Conservation (phyloP, 2,329 filamentous ascomycete species). For the Macroventuria anomochaeta region DNA sequence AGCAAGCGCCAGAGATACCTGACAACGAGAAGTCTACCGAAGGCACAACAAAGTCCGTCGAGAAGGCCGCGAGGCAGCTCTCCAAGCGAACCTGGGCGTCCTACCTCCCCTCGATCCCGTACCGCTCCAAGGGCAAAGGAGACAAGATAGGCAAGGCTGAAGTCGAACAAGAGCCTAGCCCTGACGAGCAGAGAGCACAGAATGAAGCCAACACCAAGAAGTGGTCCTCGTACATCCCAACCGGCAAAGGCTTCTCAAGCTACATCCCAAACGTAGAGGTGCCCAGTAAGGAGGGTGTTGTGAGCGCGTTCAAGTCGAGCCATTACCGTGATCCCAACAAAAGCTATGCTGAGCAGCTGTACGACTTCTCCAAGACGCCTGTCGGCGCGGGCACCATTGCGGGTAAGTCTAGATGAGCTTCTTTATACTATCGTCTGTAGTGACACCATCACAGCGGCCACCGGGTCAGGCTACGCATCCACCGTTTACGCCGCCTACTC, state of each 20-base stretch:
- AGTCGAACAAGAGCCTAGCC: slow-evolving; percentile 28
- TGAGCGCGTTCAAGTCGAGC: slow-evolving; percentile 54
- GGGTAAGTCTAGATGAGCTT: slow-evolving; percentile 33
- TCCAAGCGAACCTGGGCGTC: slow-evolving; percentile 48
- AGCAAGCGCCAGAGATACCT: slow-evolving; percentile 39
- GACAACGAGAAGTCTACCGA: slow-evolving; percentile 29
- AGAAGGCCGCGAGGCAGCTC: slow-evolving; percentile 23
- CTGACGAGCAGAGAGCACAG: slow-evolving; percentile 40
- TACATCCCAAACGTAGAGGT: slow-evolving; percentile 53
- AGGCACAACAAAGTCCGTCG: slow-evolving; percentile 3
- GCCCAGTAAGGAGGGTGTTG: slow-evolving; percentile 48
- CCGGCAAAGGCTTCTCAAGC: slow-evolving; percentile 56
- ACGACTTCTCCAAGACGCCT: slow-evolving; percentile 59
- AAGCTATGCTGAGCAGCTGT: slow-evolving; percentile 57
- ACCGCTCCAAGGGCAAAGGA: slow-evolving; percentile 36
- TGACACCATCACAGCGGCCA: slow-evolving; percentile 44
- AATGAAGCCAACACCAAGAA: slow-evolving; percentile 48
- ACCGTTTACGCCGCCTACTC: slow-evolving; percentile 57
- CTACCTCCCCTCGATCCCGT: slow-evolving; percentile 50
- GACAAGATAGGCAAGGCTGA: slow-evolving; percentile 28
- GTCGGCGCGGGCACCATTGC: slow-evolving; percentile 56
- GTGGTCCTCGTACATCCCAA: slow-evolving; percentile 57
- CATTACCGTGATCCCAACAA: slow-evolving; percentile 57
- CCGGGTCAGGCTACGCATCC: slow-evolving; percentile 56
- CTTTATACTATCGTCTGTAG: background rate